A percentile compares a stretch with the other conserved stretches of the same genome.
phyloP scores from a whole-genome alignment of 352 stramenopile species.

The Globisporangium alternatum region DNA sequence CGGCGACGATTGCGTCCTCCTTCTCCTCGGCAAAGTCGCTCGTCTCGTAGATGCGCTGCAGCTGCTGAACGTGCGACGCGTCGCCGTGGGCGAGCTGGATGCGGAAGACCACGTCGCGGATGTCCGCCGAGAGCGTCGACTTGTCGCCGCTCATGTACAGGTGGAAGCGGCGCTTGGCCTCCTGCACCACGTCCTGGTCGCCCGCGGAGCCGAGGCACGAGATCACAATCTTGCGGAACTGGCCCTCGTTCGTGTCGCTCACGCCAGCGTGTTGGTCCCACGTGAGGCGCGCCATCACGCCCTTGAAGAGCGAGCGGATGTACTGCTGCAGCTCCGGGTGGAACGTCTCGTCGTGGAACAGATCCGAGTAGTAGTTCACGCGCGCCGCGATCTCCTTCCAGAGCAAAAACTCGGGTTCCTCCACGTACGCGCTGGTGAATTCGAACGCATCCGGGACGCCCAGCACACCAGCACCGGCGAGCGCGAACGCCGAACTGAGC shows the following conservation, averaged over 20 bases:
- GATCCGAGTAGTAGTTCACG: conserved; percentile 42
- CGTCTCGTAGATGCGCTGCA: conserved; percentile 61
- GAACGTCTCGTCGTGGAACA: conserved; percentile 56
- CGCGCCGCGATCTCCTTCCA: conserved; percentile 71
- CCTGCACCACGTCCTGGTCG: conserved; percentile 46
- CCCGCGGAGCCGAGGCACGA: conserved; percentile 44
- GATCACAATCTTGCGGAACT: conserved; percentile 68
- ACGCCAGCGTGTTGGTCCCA: conserved; percentile 36
- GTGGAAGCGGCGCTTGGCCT: conserved; percentile 55
- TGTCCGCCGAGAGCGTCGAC: conserved; percentile 45
- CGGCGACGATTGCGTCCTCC: conserved; percentile 48
- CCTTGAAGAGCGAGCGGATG: conserved; percentile 46
- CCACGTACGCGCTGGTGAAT: conserved; percentile 52
- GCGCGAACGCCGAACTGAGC: conserved; percentile 90
- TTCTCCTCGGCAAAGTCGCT: conserved; percentile 71
- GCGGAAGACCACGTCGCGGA: conserved; percentile 53
- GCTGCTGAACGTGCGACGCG: conserved; percentile 39
- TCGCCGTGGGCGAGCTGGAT: conserved; percentile 45
- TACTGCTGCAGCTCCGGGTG: conserved; percentile 54
- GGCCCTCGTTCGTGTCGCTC: conserved; percentile 37
- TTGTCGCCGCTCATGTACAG: conserved; percentile 44
- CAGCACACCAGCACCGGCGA: conserved; percentile 67
- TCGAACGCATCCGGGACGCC: conserved; percentile 51
- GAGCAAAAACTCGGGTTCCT: conserved; percentile 55
- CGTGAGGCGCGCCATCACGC: conserved; percentile 52